A percentile compares a stretch with the other conserved stretches of the same genome.
These are phyloP conservation scores for Phialophora macrospora DNA, from an alignment of 2,329 filamentous ascomycete species.

Conservation along the genomic window DNA sequence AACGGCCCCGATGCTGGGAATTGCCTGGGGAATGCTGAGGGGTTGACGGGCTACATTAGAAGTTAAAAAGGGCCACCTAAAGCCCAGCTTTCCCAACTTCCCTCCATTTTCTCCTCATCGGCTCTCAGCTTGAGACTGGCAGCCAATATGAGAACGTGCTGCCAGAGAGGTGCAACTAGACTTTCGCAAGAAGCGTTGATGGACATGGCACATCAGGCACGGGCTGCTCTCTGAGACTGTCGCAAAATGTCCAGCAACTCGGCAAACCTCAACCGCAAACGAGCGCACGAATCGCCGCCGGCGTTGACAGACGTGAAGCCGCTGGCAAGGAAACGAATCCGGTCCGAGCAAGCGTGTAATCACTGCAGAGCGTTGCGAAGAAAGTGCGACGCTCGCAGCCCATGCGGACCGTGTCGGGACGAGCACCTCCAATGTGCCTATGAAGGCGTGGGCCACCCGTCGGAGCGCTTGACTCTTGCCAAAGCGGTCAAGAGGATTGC, in stretches of 20 bases:
- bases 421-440: slow-evolving; percentile 21
- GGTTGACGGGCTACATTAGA: too few relatives aligned
- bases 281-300: not conserved
- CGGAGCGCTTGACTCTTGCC: slow-evolving; percentile 25
- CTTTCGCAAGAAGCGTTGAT: too few relatives aligned
- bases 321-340: slow-evolving; percentile 3
- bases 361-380: slow-evolving; percentile 19
- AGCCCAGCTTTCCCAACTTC: too few relatives aligned
- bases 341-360: slow-evolving; percentile 22
- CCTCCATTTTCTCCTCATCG: too few relatives aligned
- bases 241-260: not conserved
- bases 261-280: not conserved
- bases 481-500: slow-evolving; percentile 28
- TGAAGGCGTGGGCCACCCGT: slow-evolving; percentile 13
- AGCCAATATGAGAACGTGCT: too few relatives aligned
- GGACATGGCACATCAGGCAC: too few relatives aligned
- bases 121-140: too few relatives aligned
- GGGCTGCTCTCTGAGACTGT: too few relatives aligned
- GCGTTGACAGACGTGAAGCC: not conserved
- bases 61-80: too few relatives aligned
- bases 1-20: not conserved
- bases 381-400: slow-evolving; percentile 20
- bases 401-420: slow-evolving; percentile 16
- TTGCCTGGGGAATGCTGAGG: not conserved
- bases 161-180: too few relatives aligned